phyloP scores from a whole-genome alignment of 345 rosid genomes.

The Arabis alpina region DNA sequence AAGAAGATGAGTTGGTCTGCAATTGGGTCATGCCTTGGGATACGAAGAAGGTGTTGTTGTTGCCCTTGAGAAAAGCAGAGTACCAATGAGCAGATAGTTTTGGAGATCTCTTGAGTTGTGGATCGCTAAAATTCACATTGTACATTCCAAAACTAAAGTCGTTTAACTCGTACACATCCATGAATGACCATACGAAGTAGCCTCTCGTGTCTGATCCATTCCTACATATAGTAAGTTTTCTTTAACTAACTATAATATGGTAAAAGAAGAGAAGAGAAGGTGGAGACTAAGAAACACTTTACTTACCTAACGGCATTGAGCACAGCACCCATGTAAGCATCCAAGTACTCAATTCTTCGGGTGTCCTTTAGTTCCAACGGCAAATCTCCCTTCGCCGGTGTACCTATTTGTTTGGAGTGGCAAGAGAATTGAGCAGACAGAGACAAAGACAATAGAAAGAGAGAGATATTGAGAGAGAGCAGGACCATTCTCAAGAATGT shows the following conservation, averaged over 20 bases:
- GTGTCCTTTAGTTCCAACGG: slow-evolving; percentile 41
- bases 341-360: slow-evolving; percentile 40
- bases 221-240: slow-evolving; percentile 19
- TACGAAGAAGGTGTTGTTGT: neutral
- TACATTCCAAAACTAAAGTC: slow-evolving; percentile 38
- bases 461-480: neutral
- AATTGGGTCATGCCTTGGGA: slow-evolving; percentile 1
- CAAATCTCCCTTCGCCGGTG: slow-evolving; percentile 30
- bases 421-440: neutral
- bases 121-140: slow-evolving; percentile 51
- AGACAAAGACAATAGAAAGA: neutral
- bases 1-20: slow-evolving; percentile 7
- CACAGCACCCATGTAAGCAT: slow-evolving; percentile 46
- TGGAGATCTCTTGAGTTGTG: slow-evolving; percentile 46
- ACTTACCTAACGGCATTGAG: slow-evolving; percentile 49
- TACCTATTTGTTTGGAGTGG: slow-evolving; percentile 34
- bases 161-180: slow-evolving; percentile 47
- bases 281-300: neutral
- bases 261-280: neutral
- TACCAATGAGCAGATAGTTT: slow-evolving; percentile 56
- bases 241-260: neutral
- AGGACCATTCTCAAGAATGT: slow-evolving; percentile 51
- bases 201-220: slow-evolving; percentile 54
- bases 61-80: slow-evolving; percentile 51
- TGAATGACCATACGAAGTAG: slow-evolving; percentile 55